Percentiles rank a stretch among this genome's conserved stretches.
These are phyloP conservation scores for Schizophyllum amplum DNA, from an alignment of 1,284 basidiomycete species.

Conservation along the genomic window DNA sequence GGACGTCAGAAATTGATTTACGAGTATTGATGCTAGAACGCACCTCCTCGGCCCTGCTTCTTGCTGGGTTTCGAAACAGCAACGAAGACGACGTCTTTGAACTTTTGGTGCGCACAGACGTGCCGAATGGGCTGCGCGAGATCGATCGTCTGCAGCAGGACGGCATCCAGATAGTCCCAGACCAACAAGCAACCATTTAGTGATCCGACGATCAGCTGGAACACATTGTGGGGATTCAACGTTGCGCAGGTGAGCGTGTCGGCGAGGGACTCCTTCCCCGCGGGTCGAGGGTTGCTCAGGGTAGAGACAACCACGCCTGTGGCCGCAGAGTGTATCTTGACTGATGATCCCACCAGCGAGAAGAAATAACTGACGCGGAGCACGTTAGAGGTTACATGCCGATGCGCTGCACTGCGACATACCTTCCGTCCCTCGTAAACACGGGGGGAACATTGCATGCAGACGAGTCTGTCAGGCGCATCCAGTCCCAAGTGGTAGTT, in stretches of 20 bases:
- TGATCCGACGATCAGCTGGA: conserved; percentile 85
- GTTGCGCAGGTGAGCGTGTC: conserved; percentile 68
- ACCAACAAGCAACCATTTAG: conserved; percentile 79
- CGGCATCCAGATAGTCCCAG: conserved; percentile 92
- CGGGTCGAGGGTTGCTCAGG: conserved; percentile 40
- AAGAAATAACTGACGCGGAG: conserved; percentile 72
- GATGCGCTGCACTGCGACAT: conserved; percentile 23
- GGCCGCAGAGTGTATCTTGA: conserved; percentile 75
- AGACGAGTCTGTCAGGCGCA: conserved; percentile 62
- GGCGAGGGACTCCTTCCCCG: conserved; percentile 32
- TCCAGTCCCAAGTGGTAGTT: conserved; percentile 53
- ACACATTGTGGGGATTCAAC: conserved; percentile 80
- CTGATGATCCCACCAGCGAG: conserved; percentile 63
- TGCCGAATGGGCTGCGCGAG: conserved; percentile 67
- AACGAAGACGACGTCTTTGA: conserved; percentile 65
- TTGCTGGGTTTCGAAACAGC: conserved; percentile 47
- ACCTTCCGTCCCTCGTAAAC: conserved; percentile 85
- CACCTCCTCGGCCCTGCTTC: conserved; percentile 34
- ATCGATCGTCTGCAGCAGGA: conserved; percentile 68
- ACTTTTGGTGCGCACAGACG: conserved; percentile 60
- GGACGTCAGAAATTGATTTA: conserved; percentile 4
- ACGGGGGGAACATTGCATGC: conserved; percentile 62
- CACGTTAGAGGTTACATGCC: conserved; percentile 1
- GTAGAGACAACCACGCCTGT: conserved; percentile 81
- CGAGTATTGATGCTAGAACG: conserved; percentile 9